Evolutionary conservation across 306 rosid species (phyloP), one percentile per base, ranked within the genome.

Genomic region (Cucumis melo): DNA sequence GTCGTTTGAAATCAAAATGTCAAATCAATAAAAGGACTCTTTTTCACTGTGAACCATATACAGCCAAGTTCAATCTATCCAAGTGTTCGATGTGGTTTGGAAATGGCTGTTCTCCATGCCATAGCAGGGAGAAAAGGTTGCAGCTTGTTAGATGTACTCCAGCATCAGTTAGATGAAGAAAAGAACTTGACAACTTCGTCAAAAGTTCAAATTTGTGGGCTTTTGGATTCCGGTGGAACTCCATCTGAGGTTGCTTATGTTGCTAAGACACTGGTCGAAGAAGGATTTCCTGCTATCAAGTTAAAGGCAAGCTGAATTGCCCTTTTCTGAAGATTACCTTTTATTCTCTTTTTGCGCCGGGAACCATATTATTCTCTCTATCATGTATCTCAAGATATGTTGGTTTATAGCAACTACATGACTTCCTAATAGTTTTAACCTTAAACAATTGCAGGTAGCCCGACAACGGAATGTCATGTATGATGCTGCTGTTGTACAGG

Each of bases 1-100:
- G 19, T n/a, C 44, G 42, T 29, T 44, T 57, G 63, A 32, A 51
- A n/a, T 61, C 41, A 7, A 29, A 61, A 2, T 61, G 9, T 70
- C 13, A 70, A 14, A 5, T 48, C 36, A 19, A 19, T 29, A 66
- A 44, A 56, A 63, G 41, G 38, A 11, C 38, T 51, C 10, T 17
- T 41, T 76, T 46, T 50, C 51, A 16, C 15, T 23, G 66, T 64
- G 41, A 67, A 70, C 23, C 38, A 27, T 76, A 24, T 80, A 80
- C 92, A 93, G 97, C 94, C 94, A 77, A 78, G 81, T 80, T 91
- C 93, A 64, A 84, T 93, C 86, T 87, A 88, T 84, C 96, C 98
- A 55, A 94, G 97, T 81, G 95, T 94, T 77, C 89, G 97, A 89
- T 94, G 98, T 87, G 98, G 98, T 83, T 83, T 94, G 88, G 98